Base-by-base conservation (phyloP, 441 rosid genomes). In the Aleurites moluccanus region DNA sequence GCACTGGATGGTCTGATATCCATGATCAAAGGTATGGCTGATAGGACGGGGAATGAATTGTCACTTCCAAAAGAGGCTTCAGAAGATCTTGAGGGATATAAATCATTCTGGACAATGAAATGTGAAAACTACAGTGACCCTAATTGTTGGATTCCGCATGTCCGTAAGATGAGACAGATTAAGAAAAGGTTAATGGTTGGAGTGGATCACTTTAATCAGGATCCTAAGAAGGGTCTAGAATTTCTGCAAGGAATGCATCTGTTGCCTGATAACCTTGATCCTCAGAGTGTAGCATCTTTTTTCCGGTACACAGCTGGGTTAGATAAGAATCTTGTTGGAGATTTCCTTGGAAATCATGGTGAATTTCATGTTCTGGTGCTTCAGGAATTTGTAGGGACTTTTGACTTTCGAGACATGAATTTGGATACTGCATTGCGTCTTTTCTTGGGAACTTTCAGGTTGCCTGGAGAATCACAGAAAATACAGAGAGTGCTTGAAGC, bases 391-490 rank as follows among this genome's bases (percentile, higher is more conserved):
- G 96, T 97, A 21, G 75, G 92, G 81, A 92, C 98, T 65, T 96
- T 91, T 82, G 97, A 93, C 84, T 96, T 96, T 80, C 86, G 77
- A 67, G 93, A 81, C 78, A 93, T 96, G 98, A 91, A 77, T 83
- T 78, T 96, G 55, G 99, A 92, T 84, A 86, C 88, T 56, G 99
- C 99, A 4, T 82, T 96, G 83, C 90, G 98, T 53, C 84, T 96
- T 66, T 96, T 96, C 77, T 80, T 92, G 78, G 99, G 93, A 78
- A 93, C 98, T 60, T 93, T 92, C 81, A 89, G 92, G 76, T 83
- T 96, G 78, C 97, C 99, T 69, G 99, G 99, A 21, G 99, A 96
- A 82, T 87, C 98, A 33, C 99, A 96, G 86, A 96, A 96, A 85
- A 93, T 96, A 81, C 94, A 93, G 75, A 87, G 97, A 84, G 97